Evolutionary conservation across 352 stramenopile genomes (phyloP).

Genomic region (Phytophthora citrophthora): DNA sequence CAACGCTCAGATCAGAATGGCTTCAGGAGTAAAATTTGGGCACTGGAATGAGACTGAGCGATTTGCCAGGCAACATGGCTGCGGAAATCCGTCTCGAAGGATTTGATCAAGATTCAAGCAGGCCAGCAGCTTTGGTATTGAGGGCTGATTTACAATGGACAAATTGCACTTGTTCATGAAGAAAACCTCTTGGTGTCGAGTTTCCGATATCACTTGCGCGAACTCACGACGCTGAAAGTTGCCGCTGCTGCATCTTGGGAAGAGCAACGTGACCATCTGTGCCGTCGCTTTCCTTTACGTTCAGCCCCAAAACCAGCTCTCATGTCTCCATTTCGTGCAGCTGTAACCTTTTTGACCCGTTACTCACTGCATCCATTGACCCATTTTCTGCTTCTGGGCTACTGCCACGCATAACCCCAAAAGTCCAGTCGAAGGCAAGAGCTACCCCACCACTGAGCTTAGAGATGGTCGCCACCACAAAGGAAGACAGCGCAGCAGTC

Average conservation of each 20-base stretch:
- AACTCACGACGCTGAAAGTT: conserved; percentile 7
- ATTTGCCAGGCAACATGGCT: conserved; percentile 17
- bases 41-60: conserved; percentile 1
- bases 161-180: not conserved
- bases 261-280: conserved; percentile 5
- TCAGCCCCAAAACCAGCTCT: not conserved
- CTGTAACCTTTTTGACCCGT: conserved; percentile 3
- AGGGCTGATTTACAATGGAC: not conserved
- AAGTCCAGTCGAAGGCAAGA: conserved; percentile 29
- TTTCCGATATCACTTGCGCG: no score
- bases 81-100: not conserved
- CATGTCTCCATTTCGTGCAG: conserved; percentile 1
- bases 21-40: conserved; percentile 17
- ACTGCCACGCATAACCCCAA: conserved; percentile 27
- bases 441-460: not conserved
- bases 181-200: not conserved
- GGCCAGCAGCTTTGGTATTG: not conserved
- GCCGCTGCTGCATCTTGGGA: conserved; percentile 12
- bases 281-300: conserved; percentile 17
- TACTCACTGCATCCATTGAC: conserved; percentile 19
- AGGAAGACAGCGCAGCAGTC: conserved; percentile 36
- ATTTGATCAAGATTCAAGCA: no score
- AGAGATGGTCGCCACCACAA: conserved; percentile 49
- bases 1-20: conserved; percentile 5
- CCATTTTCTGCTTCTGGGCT: conserved; percentile 8